These are phyloP conservation scores for Alternaria ethzedia DNA, from an alignment of 2,329 filamentous ascomycete species.

Conservation along the genomic window DNA sequence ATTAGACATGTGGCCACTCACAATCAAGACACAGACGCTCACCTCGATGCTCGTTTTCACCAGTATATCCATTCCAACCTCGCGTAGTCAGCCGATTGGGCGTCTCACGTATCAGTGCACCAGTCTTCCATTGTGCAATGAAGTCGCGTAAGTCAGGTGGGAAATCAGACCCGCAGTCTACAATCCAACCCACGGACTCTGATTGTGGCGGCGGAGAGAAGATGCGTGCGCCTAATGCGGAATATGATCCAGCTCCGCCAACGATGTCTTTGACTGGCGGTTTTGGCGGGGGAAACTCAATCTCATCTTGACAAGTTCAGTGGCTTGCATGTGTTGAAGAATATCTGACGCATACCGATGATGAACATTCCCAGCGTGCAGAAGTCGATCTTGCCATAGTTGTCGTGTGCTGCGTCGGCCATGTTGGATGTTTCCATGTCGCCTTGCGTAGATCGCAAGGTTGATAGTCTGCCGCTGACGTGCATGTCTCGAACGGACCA, in stretches of 20 bases:
- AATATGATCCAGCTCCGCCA: conserved; percentile 89
- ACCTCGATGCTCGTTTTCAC: conserved; percentile 69
- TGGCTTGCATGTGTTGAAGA: conserved; percentile 12
- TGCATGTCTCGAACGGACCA: conserved; percentile 1
- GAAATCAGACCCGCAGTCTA: conserved; percentile 90
- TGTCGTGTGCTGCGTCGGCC: neutral
- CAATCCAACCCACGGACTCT: conserved; percentile 80
- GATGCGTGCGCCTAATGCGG: conserved; percentile 85
- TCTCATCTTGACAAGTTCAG: conserved; percentile 71
- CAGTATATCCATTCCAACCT: conserved; percentile 86
- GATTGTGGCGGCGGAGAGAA: conserved; percentile 75
- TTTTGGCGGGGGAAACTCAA: conserved; percentile 77
- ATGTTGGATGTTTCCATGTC: conserved; percentile 11
- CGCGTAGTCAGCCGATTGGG: conserved; percentile 77
- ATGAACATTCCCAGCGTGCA: conserved; percentile 70
- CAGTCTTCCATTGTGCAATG: conserved; percentile 78
- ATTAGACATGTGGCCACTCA: neutral
- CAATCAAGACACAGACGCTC: neutral
- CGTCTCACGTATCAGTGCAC: conserved; percentile 71
- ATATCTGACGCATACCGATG: conserved; percentile 55
- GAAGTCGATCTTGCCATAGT: conserved; percentile 56
- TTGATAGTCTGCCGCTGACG: conserved; percentile 5
- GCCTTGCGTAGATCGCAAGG: neutral
- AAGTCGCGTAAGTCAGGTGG: conserved; percentile 67
- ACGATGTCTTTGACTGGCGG: conserved; percentile 75